Base-by-base conservation (phyloP, 306 rosid species). In the Quercus suber region DNA sequence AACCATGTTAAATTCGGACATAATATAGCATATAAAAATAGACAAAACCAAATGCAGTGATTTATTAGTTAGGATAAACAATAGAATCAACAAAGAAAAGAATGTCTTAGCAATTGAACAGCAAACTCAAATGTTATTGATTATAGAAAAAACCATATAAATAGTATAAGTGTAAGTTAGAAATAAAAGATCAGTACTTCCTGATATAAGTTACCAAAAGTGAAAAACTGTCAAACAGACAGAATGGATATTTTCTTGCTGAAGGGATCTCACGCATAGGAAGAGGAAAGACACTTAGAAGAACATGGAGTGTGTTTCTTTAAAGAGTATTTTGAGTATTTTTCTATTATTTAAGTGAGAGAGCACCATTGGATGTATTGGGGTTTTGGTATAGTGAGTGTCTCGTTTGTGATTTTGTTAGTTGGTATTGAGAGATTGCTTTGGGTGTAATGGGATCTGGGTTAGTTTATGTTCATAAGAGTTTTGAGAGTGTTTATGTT, bases 11-110 rank as follows among this genome's bases (percentile, higher is more conserved):
- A 14, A 59, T 31, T 76, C 56, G 30, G 35, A 82, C 57, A 53
- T 41, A 51, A 55, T 19, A 59, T 72, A 57, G 28, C 60, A 52
- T 45, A 59, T 75, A 73, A 51, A 65, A 83, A 68, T 31, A 77
- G 61, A 79, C 55, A 72, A 73, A 65, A 52, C 55, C 67, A 71
- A 65, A 53, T 7, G 37, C 6, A 8, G 12, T 33, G 25, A 35
- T 31, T 67, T 18, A 35, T 31, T 33, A 18, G n/a, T 31, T 35
- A 35, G 14, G 37, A 6, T 5, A 19, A 67, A 67, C 23, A 35
- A 18, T 19, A 14, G 41, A 63, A 63, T 6, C n/a, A 27, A 13
- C 6, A 4, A 63, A 14, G 41, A 23, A 59, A 20, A 21, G 30
- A 59, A 59, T 23, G 28, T 28, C 28, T 23, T 59, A 1, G 17